A percentile compares a stretch with the other conserved stretches of the same genome.
These are phyloP conservation scores for Lentinula novae-zelandiae DNA, from an alignment of 1,284 basidiomycete species.

Conservation along the genomic window DNA sequence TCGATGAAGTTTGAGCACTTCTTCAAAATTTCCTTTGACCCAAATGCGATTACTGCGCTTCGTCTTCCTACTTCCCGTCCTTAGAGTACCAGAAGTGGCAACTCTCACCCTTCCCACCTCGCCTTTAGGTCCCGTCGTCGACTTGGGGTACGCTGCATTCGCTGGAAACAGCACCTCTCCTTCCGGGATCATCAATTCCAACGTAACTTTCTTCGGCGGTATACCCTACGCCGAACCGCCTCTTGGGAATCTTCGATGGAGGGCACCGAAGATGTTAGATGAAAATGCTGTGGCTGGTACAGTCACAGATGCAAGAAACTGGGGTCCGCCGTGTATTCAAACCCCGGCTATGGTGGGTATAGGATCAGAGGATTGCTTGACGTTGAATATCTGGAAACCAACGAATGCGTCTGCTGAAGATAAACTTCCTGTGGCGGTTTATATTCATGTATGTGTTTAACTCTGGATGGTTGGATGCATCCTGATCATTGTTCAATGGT, in stretches of 20 bases:
- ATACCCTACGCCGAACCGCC: slow-evolving; percentile 44
- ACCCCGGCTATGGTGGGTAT: slow-evolving; percentile 37
- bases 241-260: slow-evolving; percentile 36
- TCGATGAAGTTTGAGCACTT: not conserved
- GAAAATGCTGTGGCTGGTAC: slow-evolving; percentile 22
- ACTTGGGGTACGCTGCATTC: slow-evolving; percentile 39
- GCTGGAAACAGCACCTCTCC: slow-evolving; percentile 39
- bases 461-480: not conserved
- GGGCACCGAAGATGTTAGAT: slow-evolving; percentile 34
- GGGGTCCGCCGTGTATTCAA: slow-evolving; percentile 40
- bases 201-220: slow-evolving; percentile 40
- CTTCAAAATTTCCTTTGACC: not conserved
- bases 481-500: not conserved
- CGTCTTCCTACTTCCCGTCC: not conserved
- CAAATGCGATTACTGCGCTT: not conserved
- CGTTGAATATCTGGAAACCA: slow-evolving; percentile 44
- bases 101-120: slow-evolving; percentile 14
- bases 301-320: slow-evolving; percentile 37
- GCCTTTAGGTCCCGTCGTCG: slow-evolving; percentile 33
- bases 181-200: slow-evolving; percentile 23
- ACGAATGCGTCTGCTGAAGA: slow-evolving; percentile 30
- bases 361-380: slow-evolving; percentile 44
- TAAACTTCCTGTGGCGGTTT: slow-evolving; percentile 41
- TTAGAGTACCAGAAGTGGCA: not conserved
- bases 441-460: slow-evolving; percentile 35